Percentiles rank a stretch among this genome's conserved stretches.
phyloP scores from a whole-genome alignment of 495 filamentous ascomycete species.

The Podospora didyma region DNA sequence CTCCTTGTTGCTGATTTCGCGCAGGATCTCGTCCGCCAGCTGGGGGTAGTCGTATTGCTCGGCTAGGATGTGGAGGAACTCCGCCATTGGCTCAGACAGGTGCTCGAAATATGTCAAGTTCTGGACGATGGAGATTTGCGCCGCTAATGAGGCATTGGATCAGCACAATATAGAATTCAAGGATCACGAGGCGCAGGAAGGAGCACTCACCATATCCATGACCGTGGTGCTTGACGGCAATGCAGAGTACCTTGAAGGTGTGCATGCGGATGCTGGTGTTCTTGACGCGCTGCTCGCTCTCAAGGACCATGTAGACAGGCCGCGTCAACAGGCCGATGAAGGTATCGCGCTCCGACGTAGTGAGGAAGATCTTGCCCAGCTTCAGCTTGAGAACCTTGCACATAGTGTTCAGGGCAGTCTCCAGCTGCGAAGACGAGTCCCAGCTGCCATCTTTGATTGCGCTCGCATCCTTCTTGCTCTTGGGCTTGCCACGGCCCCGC shows the following conservation, averaged over 20 bases:
- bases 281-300: constrained; percentile 92
- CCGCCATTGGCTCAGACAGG: constrained; percentile 96
- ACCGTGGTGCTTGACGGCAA: constrained; percentile 96
- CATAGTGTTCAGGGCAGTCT: constrained; percentile 87
- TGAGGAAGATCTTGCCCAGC: constrained; percentile 85
- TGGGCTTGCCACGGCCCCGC: constrained; percentile 70
- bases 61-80: constrained; percentile 91
- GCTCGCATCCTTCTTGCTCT: constrained; percentile 60
- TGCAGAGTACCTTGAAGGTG: constrained; percentile 92
- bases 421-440: constrained; percentile 85
- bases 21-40: constrained; percentile 86
- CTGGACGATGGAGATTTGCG: constrained; percentile 96
- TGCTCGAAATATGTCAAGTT: constrained; percentile 98
- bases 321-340: constrained; percentile 90
- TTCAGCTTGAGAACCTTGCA: constrained; percentile 94
- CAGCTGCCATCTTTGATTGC: constrained; percentile 65
- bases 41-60: constrained; percentile 99
- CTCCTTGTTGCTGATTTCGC: constrained; percentile 93
- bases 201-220: constrained; percentile 81
- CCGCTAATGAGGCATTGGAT: constrained; percentile 56
- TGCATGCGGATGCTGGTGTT: constrained; percentile 90
- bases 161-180: neutral
- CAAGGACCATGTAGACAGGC: constrained; percentile 89
- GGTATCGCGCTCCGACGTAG: constrained; percentile 93
- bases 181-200: constrained; percentile 10